Base-by-base conservation (phyloP, 2,329 filamentous ascomycete species). In the Aspergillus udagawae region DNA sequence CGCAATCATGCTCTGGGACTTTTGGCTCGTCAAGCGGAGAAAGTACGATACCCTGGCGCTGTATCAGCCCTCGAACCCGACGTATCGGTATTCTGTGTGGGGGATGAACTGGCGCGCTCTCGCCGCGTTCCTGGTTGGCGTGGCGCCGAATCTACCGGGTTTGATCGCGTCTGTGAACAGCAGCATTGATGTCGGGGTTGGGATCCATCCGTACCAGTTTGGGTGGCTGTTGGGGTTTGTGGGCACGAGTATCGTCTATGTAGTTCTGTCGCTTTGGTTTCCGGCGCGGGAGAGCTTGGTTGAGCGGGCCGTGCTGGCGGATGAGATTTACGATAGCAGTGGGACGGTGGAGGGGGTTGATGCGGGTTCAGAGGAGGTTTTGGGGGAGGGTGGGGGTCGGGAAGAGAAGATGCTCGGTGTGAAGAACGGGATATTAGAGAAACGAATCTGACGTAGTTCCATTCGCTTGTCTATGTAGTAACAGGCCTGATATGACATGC, bases 211-310 rank as follows among this genome's bases (percentile, higher is more conserved):
- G 4, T 89, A 87, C 66, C 79, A 81, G 27, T 86, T 88, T 66
- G 85, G 86, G n/a, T 89, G 86, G 82, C 67, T 88, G 20, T 78
- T 86, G 51, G 86, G 86, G 0, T 87, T 88, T 60, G 73, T 80
- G 9, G 75, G 70, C 0, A 84, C 83, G 7, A 80, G 82, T 21
- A 51, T 84, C 3, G 76, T 87, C 0, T 88, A 88, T 70, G 73
- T 81, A 9, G 64, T 60, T 0, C 63, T 87, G 21, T 82, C 77
- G 50, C 73, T 71, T 57, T 63, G 73, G 2, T 80, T 82, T 45
- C 83, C 83, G 7, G 80, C 77, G 0, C 69, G 58, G n/a, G 78
- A 82, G 63, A 80, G 80, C 0, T 67, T 83, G 50, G 68, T 87
- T 10, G 63, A 67, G 4, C 57, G 65, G 12, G 69, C 72, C 1